Evolutionary conservation across 202 grass and related monocot species (phyloP), one percentile per base, ranked within the genome.

Genomic region (Hordeum pubiflorum): DNA sequence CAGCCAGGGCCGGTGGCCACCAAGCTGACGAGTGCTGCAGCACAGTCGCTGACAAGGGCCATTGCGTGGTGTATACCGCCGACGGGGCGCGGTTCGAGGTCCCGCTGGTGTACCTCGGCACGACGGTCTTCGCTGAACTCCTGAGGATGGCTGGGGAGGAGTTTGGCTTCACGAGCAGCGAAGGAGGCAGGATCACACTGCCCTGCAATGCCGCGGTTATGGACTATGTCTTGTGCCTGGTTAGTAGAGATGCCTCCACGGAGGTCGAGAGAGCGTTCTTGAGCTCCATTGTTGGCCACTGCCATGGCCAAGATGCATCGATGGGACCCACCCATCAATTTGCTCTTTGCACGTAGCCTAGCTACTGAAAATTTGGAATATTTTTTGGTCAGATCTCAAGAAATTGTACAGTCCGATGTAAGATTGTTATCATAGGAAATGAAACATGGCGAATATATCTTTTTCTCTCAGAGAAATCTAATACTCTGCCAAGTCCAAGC

Each of bases 81-180:
- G 85, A 93, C 1, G 50, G 79, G 21, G 82, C 12, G 20, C 71
- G 85, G 33, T 84, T 93, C 12, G 81, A 86, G 79, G 73, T 90
- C 9, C 88, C 88, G 4, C n/a, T 94, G 17, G 34, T 10, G 17
- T 84, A 89, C 50, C 79, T 91, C 4, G 10, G 64, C 46, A 86
- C 13, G 1, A 39, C 3, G 39, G 75, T 90, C 23, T 66, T 93
- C 7, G 32, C 22, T 3, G 80, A 88, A 58, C 79, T 93, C 59
- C 63, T 93, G 62, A 44, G 17, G 52, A 81, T 86, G 12, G 76
- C 71, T 0, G 10, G 61, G 38, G 91, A 93, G n/a, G 84, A 85
- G 58, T 91, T 91, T 1, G 89, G 84, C 14, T 87, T 84, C 26
- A 24, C 84, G 3, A 7, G 71, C 15, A 10, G 77, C 43, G 63